Evolutionary conservation across 768 basidiomycete genomes (phyloP).

Genomic region (Mycena leptocephala): DNA sequence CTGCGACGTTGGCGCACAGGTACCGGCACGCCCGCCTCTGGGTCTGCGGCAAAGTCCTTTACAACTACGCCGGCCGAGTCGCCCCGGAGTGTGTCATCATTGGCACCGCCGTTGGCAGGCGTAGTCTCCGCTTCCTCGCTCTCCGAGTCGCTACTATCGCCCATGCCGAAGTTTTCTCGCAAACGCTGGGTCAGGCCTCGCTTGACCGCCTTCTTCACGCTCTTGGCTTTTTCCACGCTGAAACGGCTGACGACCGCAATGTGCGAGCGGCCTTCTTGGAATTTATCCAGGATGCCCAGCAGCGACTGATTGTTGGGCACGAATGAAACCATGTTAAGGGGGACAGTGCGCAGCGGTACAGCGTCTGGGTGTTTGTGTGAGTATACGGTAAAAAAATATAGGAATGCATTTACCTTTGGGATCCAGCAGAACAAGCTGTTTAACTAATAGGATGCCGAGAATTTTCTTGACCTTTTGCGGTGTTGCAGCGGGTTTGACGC

Average conservation of each 20-base stretch:
- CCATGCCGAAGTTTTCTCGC: slow-evolving; percentile 82
- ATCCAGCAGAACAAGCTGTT: slow-evolving; percentile 91
- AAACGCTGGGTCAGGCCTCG: slow-evolving; percentile 85
- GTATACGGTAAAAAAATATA: not conserved
- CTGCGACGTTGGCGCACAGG: slow-evolving; percentile 5
- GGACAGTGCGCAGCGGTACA: slow-evolving; percentile 85
- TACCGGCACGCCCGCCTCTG: slow-evolving; percentile 25
- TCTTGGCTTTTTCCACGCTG: slow-evolving; percentile 80
- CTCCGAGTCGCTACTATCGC: slow-evolving; percentile 59
- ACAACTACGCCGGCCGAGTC: slow-evolving; percentile 47
- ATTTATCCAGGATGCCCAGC: slow-evolving; percentile 89
- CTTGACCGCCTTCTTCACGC: slow-evolving; percentile 89
- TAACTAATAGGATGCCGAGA: slow-evolving; percentile 89
- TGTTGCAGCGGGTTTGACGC: slow-evolving; percentile 6
- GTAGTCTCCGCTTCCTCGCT: slow-evolving; percentile 27
- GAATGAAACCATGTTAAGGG: slow-evolving; percentile 89
- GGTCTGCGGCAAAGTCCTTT: slow-evolving; percentile 45
- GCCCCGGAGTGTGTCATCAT: slow-evolving; percentile 23
- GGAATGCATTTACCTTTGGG: slow-evolving; percentile 72
- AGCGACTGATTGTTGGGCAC: slow-evolving; percentile 91
- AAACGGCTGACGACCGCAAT: slow-evolving; percentile 94
- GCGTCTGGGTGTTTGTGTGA: slow-evolving; percentile 66
- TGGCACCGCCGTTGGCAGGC: slow-evolving; percentile 10
- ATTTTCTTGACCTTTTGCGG: slow-evolving; percentile 82
- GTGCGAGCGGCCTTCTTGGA: slow-evolving; percentile 93